Evolutionary conservation across 2,329 filamentous ascomycete species (phyloP), one percentile per base, ranked within the genome.

Genomic region (Phyllachora maydis): DNA sequence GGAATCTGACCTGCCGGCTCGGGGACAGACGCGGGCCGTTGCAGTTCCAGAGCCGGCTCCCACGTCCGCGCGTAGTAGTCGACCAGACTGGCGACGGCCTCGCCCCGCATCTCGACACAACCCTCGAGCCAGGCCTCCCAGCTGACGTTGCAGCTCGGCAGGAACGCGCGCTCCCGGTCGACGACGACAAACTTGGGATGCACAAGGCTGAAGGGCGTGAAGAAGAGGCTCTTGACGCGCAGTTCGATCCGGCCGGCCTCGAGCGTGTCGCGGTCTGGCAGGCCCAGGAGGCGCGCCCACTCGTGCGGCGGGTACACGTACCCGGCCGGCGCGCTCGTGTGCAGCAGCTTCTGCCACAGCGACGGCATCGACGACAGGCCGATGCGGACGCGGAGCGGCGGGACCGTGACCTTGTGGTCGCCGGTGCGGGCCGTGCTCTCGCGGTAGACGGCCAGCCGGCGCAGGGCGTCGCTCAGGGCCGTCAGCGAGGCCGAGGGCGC

Each of bases 41-140:
- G n/a, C 15, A 25, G 16, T 16, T 30, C 26, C 4, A 26, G 14
- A 11, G 28, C 11, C 11, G 36, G 45, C 7, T 52, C 59, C 79
- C 79, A 88, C n/a, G 79, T 72, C 2, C 48, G 41, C 6, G 52
- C 40, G 45, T 77, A 81, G 37, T 85, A 85, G 2, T 50, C 41
- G 19, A 75, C 32, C 18, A 88, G 59, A n/a, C 59, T 52, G 4
- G 42, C 35, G 1, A 81, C 65, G 1, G 73, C 53, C 0, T 56
- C 51, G 0, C 76, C 77, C 5, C 54, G 53, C 8, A 85, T 45
- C 26, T 68, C 65, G 4, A 85, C 49, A 26, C 71, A 78, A 0
- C 72, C 75, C 42, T 90, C 79, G 14, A 85, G 71, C 79, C 79
- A 90, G n/a, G 65, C 47, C 43, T 88, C 79, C 75, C 75, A 88